A percentile compares a stretch with the other conserved stretches of the same genome.
phyloP scores from a whole-genome alignment of 176 grass and related monocot species.

The barley (Hordeum vulgare) region DNA sequence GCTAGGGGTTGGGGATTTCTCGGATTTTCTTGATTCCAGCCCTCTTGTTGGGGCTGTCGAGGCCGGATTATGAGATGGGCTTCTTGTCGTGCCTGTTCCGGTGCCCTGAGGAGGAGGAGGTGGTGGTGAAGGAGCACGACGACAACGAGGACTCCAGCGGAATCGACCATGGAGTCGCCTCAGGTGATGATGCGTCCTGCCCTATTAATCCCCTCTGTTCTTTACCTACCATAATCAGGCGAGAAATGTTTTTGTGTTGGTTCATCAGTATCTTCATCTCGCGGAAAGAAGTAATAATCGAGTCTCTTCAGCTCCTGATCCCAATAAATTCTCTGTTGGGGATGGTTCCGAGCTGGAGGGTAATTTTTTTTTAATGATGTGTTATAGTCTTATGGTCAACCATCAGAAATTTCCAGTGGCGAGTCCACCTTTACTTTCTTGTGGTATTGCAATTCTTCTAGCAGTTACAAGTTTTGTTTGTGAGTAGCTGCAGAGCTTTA shows the following conservation, averaged over 20 bases:
- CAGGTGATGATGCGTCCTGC: conserved; percentile 23
- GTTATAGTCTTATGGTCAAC: not conserved
- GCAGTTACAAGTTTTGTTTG: not conserved
- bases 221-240: not conserved
- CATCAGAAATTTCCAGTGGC: not conserved
- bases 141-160: conserved; percentile 17
- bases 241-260: not conserved
- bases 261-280: not conserved
- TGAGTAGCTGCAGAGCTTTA: not conserved
- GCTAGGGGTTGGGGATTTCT: not conserved
- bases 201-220: not conserved
- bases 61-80: conserved; percentile 36
- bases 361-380: not conserved
- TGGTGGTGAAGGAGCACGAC: not conserved
- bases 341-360: not conserved
- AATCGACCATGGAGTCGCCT: conserved; percentile 19
- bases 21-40: not conserved
- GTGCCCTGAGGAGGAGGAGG: conserved; percentile 10
- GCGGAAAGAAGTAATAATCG: not conserved
- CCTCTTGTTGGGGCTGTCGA: not conserved
- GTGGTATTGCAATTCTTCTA: not conserved
- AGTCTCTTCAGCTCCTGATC: not conserved
- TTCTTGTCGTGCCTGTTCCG: conserved; percentile 43
- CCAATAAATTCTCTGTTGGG: not conserved
- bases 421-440: not conserved